Conservation (phyloP, 108 stramenopile genomes). For the Poteriospumella lacustris region DNA sequence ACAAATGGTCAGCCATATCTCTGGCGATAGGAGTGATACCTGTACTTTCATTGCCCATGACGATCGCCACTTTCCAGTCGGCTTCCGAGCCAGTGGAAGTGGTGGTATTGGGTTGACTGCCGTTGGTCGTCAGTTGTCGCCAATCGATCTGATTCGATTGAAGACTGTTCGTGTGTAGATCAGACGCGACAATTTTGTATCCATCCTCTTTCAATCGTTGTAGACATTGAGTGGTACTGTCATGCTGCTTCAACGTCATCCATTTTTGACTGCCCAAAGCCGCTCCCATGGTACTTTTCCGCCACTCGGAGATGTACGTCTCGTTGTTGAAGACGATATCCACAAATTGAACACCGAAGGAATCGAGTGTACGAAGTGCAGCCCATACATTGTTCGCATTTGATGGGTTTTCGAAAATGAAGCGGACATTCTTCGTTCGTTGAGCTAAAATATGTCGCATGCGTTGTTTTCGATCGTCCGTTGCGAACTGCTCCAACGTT, state of each 20-base stretch:
- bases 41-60: conserved; percentile 45
- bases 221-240: conserved; percentile 38
- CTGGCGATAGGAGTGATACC: conserved; percentile 45
- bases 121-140: no score
- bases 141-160: conserved; percentile 36
- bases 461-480: background rate
- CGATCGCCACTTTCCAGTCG: conserved; percentile 31
- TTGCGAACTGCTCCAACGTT: background rate
- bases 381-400: conserved; percentile 93
- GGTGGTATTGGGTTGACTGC: no score
- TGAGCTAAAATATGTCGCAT: background rate
- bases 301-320: conserved; percentile 43
- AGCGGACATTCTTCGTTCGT: background rate
- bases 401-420: conserved; percentile 76
- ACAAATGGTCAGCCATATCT: conserved; percentile 31
- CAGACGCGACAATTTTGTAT: conserved; percentile 35
- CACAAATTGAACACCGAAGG: conserved; percentile 61
- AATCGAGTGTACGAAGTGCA: conserved; percentile 79
- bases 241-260: conserved; percentile 41
- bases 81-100: background rate
- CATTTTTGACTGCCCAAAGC: conserved; percentile 41
- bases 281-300: background rate
- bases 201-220: conserved; percentile 33
- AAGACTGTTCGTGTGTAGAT: conserved; percentile 31
- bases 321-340: conserved; percentile 63